These are phyloP conservation scores for Paratinospora sagittata DNA, from an alignment of 164 flowering plant species.

Conservation along the genomic window DNA sequence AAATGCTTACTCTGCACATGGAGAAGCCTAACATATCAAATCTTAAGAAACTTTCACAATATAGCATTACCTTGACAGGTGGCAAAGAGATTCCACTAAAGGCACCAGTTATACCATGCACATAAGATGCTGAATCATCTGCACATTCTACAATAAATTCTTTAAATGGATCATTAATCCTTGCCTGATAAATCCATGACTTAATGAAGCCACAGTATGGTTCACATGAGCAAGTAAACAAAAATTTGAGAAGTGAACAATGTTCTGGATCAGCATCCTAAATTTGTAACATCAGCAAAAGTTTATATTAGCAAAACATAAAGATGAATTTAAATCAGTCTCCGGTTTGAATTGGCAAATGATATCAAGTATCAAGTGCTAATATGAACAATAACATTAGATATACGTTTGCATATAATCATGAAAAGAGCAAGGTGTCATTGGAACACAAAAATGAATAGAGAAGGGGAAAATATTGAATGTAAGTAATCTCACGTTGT, in stretches of 20 bases:
- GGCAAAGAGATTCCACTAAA: slow-evolving; percentile 31
- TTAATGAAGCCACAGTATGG: slow-evolving; percentile 76
- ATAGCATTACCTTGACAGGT: slow-evolving; percentile 46
- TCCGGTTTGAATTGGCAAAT: neutral
- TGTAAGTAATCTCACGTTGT: neutral
- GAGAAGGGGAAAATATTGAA: neutral
- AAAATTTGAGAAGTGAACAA: slow-evolving; percentile 55
- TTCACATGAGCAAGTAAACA: slow-evolving; percentile 70
- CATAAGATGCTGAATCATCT: slow-evolving; percentile 22
- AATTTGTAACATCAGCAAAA: slow-evolving; percentile 13
- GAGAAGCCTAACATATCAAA: slow-evolving; percentile 2
- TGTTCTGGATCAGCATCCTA: slow-evolving; percentile 90
- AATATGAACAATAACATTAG: neutral
- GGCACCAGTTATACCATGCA: slow-evolving; percentile 31
- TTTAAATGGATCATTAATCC: slow-evolving; percentile 64
- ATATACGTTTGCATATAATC: neutral
- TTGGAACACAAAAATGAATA: neutral
- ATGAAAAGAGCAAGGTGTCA: neutral
- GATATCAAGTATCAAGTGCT: neutral
- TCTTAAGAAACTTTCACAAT: neutral
- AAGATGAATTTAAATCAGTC: neutral
- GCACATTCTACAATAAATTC: slow-evolving; percentile 65
- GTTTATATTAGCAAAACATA: neutral
- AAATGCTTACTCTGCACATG: too few species aligned
- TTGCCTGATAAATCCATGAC: slow-evolving; percentile 87